phyloP scores from a whole-genome alignment of 2,329 filamentous ascomycete species.

The Botrytis deweyae region DNA sequence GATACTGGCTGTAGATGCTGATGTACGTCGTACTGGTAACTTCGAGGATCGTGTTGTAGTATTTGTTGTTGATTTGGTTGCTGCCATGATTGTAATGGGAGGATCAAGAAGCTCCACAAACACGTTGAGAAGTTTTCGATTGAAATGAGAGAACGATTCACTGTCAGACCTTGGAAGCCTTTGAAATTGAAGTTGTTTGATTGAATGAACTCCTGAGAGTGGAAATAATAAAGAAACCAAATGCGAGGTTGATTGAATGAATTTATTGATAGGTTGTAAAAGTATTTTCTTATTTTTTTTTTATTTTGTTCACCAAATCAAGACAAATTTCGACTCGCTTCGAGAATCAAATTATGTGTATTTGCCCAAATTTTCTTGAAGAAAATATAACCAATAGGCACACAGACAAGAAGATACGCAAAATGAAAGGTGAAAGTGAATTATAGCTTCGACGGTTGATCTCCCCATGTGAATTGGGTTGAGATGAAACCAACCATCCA shows the following conservation, averaged over 20 bases:
- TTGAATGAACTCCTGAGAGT: not conserved
- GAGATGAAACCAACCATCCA: not conserved
- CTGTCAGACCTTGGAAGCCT: not conserved
- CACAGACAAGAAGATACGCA: not conserved
- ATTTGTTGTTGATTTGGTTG: not conserved
- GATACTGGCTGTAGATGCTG: conserved; percentile 13
- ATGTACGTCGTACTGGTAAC: conserved; percentile 5
- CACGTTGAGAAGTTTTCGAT: not conserved
- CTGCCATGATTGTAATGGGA: conserved; percentile 11
- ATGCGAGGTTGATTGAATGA: not conserved
- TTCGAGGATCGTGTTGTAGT: not conserved
- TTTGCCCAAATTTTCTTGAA: not conserved
- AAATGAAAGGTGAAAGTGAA: conserved; percentile 5
- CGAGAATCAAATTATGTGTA: not conserved
- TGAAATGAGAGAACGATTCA: not conserved
- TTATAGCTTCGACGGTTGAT: not conserved
- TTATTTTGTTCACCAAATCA: not conserved
- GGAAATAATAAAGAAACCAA: too few species aligned
- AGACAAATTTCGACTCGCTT: conserved; percentile 1
- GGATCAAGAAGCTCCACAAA: conserved; percentile 1
- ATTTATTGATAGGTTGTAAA: not conserved
- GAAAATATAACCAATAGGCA: not conserved
- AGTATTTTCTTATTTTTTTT: not conserved
- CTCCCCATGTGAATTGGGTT: not conserved
- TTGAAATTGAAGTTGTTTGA: not conserved